phyloP scores from a whole-genome alignment of 495 filamentous ascomycete genomes.

The Podospora pseudoanserina region DNA sequence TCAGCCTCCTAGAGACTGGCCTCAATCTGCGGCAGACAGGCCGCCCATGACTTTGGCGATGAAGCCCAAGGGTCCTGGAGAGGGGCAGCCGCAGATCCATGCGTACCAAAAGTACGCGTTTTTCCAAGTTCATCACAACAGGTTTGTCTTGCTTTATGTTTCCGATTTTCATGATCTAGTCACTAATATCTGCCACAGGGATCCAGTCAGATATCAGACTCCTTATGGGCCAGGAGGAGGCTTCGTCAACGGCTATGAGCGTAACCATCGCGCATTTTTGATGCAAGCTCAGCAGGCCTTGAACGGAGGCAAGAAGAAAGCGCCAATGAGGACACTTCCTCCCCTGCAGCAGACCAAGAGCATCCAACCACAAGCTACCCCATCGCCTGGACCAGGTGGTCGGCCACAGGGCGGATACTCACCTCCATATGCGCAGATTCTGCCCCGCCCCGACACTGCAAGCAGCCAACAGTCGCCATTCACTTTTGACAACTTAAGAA shows the following conservation, averaged over 20 bases:
- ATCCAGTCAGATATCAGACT: constrained; percentile 46
- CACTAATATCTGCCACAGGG: constrained; percentile 31
- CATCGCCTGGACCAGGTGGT: constrained; percentile 9
- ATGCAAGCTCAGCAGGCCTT: constrained; percentile 41
- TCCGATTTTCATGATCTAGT: not conserved
- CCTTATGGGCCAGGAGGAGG: constrained; percentile 51
- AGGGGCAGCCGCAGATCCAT: constrained; percentile 22
- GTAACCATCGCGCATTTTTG: constrained; percentile 45
- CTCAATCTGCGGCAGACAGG: constrained; percentile 22
- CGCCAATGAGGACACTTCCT: constrained; percentile 20
- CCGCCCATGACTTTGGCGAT: constrained; percentile 34
- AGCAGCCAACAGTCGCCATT: constrained; percentile 7
- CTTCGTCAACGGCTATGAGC: constrained; percentile 56
- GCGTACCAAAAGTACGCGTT: constrained; percentile 48
- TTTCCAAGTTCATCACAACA: constrained; percentile 50
- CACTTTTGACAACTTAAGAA: not conserved
- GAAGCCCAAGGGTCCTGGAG: constrained; percentile 26
- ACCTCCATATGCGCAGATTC: constrained; percentile 20
- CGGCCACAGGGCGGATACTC: constrained; percentile 11
- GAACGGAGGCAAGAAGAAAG: constrained; percentile 23
- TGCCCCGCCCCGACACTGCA: constrained; percentile 13
- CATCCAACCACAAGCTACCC: constrained; percentile 19
- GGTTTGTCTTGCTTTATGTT: constrained; percentile 29
- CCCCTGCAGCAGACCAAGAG: constrained; percentile 16
- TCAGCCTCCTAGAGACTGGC: constrained; percentile 33